Evolutionary conservation across 1,284 basidiomycete genomes (phyloP).

Genomic region (Cystobasidium pallidum): DNA sequence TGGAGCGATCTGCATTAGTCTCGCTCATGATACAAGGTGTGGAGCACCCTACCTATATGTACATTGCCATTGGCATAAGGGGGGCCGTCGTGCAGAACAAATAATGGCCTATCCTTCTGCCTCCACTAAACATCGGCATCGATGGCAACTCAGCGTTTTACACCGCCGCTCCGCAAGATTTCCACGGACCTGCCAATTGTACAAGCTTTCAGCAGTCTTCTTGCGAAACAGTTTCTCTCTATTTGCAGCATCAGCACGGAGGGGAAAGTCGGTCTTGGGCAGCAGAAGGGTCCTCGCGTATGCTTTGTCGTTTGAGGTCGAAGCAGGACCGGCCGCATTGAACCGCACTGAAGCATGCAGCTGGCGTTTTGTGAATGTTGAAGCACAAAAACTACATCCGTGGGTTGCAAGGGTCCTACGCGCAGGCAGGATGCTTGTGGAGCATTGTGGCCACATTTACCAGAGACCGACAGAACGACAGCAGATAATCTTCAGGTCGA

Average conservation of each 20-base stretch:
- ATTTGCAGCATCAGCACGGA: constrained; percentile 71
- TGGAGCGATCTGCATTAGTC: constrained; percentile 25
- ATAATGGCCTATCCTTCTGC: constrained; percentile 68
- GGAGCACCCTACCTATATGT: constrained; percentile 75
- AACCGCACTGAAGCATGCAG: constrained; percentile 9
- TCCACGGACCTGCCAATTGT: constrained; percentile 79
- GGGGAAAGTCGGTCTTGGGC: constrained; percentile 79
- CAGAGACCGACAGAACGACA: not conserved
- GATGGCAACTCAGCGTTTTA: constrained; percentile 12
- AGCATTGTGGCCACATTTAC: constrained; percentile 9
- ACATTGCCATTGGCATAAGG: constrained; percentile 96
- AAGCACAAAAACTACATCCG: constrained; percentile 1
- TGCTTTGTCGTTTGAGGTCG: constrained; percentile 26
- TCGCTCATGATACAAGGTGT: not conserved
- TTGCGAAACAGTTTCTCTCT: constrained; percentile 67
- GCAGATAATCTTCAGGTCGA: not conserved
- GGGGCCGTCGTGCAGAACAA: constrained; percentile 93
- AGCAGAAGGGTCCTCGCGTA: constrained; percentile 67
- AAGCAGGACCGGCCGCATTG: not conserved
- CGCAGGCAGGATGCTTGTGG: constrained; percentile 10
- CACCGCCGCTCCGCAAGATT: too few relatives aligned
- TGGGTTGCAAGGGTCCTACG: constrained; percentile 5
- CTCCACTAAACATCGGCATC: constrained; percentile 62
- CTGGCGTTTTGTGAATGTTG: constrained; percentile 1
- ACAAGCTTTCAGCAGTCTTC: constrained; percentile 75